Evolutionary conservation across 306 rosid species (phyloP).

Genomic region (Chamaecrista fasciculata): DNA sequence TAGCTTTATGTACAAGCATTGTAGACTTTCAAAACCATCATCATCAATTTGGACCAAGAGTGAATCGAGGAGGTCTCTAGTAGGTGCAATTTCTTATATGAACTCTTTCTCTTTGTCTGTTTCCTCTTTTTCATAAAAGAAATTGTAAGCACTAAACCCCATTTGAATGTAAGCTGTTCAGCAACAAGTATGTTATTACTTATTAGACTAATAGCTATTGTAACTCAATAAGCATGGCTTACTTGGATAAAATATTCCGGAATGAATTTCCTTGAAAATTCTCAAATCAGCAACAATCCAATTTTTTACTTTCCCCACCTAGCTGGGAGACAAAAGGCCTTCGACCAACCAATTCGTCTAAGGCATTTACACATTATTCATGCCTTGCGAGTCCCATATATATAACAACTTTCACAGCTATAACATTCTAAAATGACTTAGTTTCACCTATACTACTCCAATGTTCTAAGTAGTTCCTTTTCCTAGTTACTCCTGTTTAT

Average conservation of each 20-base stretch:
- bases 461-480: not conserved
- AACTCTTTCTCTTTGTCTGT: too few species aligned
- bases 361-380: not conserved
- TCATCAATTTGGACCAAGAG: too few species aligned
- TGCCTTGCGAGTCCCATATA: not conserved
- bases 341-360: not conserved
- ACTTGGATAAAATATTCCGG: not conserved
- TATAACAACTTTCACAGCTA: not conserved
- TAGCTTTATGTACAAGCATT: too few species aligned
- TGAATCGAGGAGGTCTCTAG: too few species aligned
- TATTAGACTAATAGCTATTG: not conserved
- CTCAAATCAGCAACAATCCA: not conserved
- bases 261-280: not conserved
- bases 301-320: not conserved
- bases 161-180: not conserved
- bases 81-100: not conserved
- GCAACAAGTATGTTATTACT: not conserved
- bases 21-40: too few species aligned
- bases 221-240: not conserved
- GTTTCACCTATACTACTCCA: slow-evolving; percentile 13
- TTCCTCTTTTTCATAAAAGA: not conserved
- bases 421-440: not conserved
- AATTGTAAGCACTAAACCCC: not conserved
- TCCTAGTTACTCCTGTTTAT: not conserved
- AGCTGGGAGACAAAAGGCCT: not conserved